phyloP scores from a whole-genome alignment of 495 filamentous ascomycete genomes.

The Neurospora cerealis region DNA sequence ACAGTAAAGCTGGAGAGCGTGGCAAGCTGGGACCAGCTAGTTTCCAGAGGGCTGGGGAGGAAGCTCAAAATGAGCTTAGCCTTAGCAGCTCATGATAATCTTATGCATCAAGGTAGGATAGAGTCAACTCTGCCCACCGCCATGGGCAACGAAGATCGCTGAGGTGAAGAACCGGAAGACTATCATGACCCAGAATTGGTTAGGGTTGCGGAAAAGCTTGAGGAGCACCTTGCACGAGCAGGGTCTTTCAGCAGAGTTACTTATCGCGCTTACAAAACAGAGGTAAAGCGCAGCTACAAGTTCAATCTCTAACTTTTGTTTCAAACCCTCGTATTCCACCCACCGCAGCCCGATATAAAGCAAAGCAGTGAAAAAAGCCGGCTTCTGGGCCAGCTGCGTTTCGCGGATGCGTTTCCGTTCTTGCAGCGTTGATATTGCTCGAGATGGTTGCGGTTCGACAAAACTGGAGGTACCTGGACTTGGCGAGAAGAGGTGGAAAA shows the following conservation, averaged over 20 bases:
- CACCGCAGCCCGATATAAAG: not conserved
- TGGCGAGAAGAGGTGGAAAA: too few relatives aligned
- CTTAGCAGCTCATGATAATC: not conserved
- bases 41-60: not conserved
- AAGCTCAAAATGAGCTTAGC: not conserved
- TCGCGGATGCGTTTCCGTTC: not conserved
- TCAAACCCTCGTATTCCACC: not conserved
- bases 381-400: not conserved
- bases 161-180: not conserved
- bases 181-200: not conserved
- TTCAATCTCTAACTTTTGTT: not conserved
- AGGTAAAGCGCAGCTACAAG: too few relatives aligned
- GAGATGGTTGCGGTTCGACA: not conserved
- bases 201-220: not conserved
- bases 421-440: not conserved
- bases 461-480: not conserved
- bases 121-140: not conserved
- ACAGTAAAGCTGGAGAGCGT: not conserved
- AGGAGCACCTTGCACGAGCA: not conserved
- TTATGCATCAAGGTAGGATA: not conserved
- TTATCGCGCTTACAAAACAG: not conserved
- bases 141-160: not conserved
- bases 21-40: not conserved
- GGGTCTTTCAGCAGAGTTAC: not conserved
- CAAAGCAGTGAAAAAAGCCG: not conserved